Percentiles rank a stretch among this genome's conserved stretches.
These are phyloP conservation scores for Suhomyces xylopsoci DNA, from an alignment of 805 yeast species.

Conservation along the genomic window DNA sequence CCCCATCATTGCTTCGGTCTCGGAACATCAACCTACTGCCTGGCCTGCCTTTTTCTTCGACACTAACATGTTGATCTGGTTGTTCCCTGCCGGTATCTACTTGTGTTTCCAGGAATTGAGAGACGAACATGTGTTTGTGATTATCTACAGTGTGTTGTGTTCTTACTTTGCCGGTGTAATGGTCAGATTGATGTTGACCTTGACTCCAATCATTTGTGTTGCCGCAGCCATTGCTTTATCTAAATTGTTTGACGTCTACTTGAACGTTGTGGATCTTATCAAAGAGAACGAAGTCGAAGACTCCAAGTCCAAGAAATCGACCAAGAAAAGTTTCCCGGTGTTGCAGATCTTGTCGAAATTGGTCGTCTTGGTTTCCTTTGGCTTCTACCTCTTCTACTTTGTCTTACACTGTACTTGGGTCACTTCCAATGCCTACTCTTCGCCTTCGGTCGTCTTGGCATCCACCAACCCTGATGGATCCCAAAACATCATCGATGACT, in stretches of 20 bases:
- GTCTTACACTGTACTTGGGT: constrained; percentile 98
- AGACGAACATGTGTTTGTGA: constrained; percentile 89
- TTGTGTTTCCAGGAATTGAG: constrained; percentile 83
- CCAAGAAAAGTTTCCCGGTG: constrained; percentile 16
- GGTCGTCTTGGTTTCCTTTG: constrained; percentile 63
- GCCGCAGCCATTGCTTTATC: constrained; percentile 87
- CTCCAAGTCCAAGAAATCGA: constrained; percentile 9
- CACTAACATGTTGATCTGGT: constrained; percentile 88
- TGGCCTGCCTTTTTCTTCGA: constrained; percentile 99
- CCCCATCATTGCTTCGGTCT: constrained; percentile 97
- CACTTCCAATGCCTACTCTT: constrained; percentile 90
- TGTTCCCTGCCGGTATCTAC: constrained; percentile 97
- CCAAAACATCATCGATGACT: constrained; percentile 84
- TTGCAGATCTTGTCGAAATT: constrained; percentile 52
- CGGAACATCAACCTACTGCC: constrained; percentile 99
- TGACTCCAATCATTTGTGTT: constrained; percentile 95
- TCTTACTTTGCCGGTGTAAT: constrained; percentile 98
- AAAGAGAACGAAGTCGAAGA: constrained; percentile 10
- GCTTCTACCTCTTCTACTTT: constrained; percentile 71
- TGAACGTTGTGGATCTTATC: constrained; percentile 54
- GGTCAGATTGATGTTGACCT: constrained; percentile 95
- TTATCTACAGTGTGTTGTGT: constrained; percentile 88
- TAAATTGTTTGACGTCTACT: constrained; percentile 76
- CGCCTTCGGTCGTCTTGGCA: constrained; percentile 95
- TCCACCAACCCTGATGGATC: constrained; percentile 83